phyloP scores from a whole-genome alignment of 352 stramenopile species.

The Phytophthora constricta region DNA sequence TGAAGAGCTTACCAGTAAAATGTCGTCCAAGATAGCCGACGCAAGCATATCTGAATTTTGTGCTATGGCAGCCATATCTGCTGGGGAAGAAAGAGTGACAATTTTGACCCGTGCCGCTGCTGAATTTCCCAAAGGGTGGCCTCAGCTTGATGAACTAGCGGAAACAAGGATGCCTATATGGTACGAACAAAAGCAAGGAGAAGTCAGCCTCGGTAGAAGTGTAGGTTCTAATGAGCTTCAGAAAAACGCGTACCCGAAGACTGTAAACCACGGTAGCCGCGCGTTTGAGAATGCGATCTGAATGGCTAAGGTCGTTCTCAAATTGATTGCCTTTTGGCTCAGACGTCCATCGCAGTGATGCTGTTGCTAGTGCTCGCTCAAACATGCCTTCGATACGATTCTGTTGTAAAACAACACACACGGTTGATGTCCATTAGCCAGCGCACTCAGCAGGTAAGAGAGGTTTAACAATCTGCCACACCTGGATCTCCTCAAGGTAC shows the following conservation, averaged over 20 bases:
- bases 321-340: slow-evolving; percentile 36
- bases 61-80: slow-evolving; percentile 48
- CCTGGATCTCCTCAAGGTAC: slow-evolving; percentile 55
- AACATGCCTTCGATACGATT: slow-evolving; percentile 57
- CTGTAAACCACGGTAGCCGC: slow-evolving; percentile 57
- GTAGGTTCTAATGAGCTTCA: too few species aligned
- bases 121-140: slow-evolving; percentile 49
- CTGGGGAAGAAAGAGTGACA: slow-evolving; percentile 51
- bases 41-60: slow-evolving; percentile 61
- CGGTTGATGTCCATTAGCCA: not conserved
- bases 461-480: slow-evolving; percentile 9
- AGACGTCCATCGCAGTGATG: slow-evolving; percentile 26
- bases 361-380: slow-evolving; percentile 41
- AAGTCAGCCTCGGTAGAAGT: too few species aligned
- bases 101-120: slow-evolving; percentile 39
- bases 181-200: too few species aligned
- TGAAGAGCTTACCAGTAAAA: slow-evolving; percentile 56
- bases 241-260: slow-evolving; percentile 48
- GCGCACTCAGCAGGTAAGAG: not conserved
- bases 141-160: slow-evolving; percentile 61
- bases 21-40: slow-evolving; percentile 64
- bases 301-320: slow-evolving; percentile 16
- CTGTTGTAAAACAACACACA: slow-evolving; percentile 29
- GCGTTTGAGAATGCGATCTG: slow-evolving; percentile 43
- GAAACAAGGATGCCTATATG: slow-evolving; percentile 53